Evolutionary conservation across 2,329 filamentous ascomycete genomes (phyloP).

Genomic region (Verticillium klebahnii): DNA sequence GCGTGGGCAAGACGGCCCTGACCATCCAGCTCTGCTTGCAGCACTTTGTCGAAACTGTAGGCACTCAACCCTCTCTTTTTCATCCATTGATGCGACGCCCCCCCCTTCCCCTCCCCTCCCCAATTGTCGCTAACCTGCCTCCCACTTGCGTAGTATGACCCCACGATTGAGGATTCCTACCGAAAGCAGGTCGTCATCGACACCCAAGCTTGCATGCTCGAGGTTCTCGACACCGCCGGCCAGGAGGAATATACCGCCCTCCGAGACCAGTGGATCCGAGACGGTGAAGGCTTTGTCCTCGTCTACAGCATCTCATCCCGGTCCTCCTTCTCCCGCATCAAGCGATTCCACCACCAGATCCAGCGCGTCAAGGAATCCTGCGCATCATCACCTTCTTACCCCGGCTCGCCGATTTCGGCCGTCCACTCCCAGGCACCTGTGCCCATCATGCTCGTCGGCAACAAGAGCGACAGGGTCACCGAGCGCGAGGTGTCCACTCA

Average conservation of each 20-base stretch:
- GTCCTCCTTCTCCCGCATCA: conserved; percentile 91
- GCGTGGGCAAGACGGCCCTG: conserved; percentile 89
- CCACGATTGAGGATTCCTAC: conserved; percentile 84
- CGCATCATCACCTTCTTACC: conserved; percentile 70
- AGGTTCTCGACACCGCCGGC: conserved; percentile 93
- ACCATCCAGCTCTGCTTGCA: conserved; percentile 97
- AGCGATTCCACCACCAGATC: conserved; percentile 94
- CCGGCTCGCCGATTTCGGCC: conserved; percentile 65
- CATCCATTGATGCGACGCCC: background rate
- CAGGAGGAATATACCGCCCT: conserved; percentile 98
- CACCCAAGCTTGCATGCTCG: conserved; percentile 91
- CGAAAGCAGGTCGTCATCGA: conserved; percentile 92
- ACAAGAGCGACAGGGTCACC: conserved; percentile 95
- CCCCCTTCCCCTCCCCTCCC: conserved; percentile 8
- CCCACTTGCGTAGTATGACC: conserved; percentile 60
- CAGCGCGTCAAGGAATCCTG: conserved; percentile 94
- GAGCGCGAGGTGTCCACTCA: conserved; percentile 96
- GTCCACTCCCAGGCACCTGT: conserved; percentile 61
- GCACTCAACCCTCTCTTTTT: conserved; percentile 22
- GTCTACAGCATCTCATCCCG: conserved; percentile 98
- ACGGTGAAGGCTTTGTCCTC: conserved; percentile 94
- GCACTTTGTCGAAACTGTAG: conserved; percentile 92
- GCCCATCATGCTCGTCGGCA: conserved; percentile 74
- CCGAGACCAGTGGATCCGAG: conserved; percentile 96
- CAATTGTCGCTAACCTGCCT: conserved; percentile 10